Evolutionary conservation across 2,329 filamentous ascomycete species (phyloP), one percentile per base, ranked within the genome.

Genomic region (Meredithiella fracta): DNA sequence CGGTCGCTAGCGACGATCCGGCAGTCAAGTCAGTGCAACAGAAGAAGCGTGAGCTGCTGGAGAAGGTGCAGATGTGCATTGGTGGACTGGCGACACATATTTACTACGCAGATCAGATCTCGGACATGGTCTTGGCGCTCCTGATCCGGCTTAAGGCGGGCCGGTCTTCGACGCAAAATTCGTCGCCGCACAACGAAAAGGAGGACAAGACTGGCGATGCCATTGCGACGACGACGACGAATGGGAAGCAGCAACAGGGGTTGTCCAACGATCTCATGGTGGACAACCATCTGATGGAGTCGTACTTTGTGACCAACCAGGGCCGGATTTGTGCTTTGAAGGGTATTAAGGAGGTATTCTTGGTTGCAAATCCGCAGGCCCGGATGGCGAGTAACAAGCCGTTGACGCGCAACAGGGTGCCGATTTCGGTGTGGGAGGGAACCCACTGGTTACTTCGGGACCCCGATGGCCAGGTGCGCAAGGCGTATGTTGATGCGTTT

Each of bases 41-140:
- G 26, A 66, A 83, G 57, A 76, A 82, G 52, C 74, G 75, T 60
- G 76, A 82, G 61, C 73, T 96, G 15, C 70, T 95, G 26, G 68
- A 73, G 34, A 78, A 82, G 31, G 75, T 97, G 15, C 83, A 92
- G 65, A 76, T 79, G 62, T 94, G 87, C 68, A 89, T 96, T 59
- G 88, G 88, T n/a, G 81, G 90, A 65, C 73, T 98, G 26, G 89
- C 90, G 1, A 95, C 87, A 0, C 92, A 98, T 65, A 83, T 96
- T 31, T 98, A 98, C 71, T 98, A 98, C 66, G 86, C 86, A 1
- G 91, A 97, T 63, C 92, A 98, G 67, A 87, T 97, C 56, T 82
- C 86, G 1, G 92, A 98, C 67, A 96, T 97, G 88, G 81, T 96
- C 53, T 78, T 82, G 20, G 81, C 87, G 0, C 83, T 97, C 47